These are phyloP conservation scores for Kwoniella heveanensis DNA, from an alignment of 768 basidiomycete species.

Conservation along the genomic window DNA sequence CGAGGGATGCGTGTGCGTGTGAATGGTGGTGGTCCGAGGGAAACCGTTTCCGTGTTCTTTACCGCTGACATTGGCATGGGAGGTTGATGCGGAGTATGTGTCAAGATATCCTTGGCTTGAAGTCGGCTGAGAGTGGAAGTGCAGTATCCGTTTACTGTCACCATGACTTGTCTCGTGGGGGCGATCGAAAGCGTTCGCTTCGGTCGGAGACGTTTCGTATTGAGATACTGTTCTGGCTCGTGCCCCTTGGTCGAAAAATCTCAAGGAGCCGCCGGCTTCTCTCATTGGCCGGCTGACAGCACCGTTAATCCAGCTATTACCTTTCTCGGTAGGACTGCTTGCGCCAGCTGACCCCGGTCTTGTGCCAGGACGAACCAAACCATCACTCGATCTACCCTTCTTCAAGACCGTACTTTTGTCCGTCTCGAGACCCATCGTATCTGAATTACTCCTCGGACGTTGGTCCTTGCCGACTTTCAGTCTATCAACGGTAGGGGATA, in stretches of 20 bases:
- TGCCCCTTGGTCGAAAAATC: conserved; percentile 10
- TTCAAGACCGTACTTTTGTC: not conserved
- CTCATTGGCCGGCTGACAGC: not conserved
- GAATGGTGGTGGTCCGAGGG: conserved; percentile 8
- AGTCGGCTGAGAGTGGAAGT: not conserved
- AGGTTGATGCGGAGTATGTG: not conserved
- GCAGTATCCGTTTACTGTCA: not conserved
- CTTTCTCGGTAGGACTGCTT: not conserved
- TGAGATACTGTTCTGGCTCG: conserved; percentile 8
- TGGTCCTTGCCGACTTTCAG: not conserved
- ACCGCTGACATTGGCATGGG: not conserved
- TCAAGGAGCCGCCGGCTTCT: conserved; percentile 4
- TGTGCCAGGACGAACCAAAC: not conserved
- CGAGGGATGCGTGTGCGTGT: conserved; percentile 10
- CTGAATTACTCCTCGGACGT: conserved; percentile 7
- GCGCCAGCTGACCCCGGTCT: not conserved
- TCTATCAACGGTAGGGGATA: conserved; percentile 15
- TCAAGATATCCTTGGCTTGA: conserved; percentile 1
- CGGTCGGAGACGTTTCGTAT: not conserved
- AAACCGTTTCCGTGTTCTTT: not conserved
- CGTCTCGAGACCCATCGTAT: conserved; percentile 5
- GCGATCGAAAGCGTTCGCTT: not conserved
- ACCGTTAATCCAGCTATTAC: not conserved
- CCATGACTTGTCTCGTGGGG: not conserved
- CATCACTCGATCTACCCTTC: conserved; percentile 22